Evolutionary conservation across 2,329 filamentous ascomycete species (phyloP).

Genomic region (Penicillium crustosum): DNA sequence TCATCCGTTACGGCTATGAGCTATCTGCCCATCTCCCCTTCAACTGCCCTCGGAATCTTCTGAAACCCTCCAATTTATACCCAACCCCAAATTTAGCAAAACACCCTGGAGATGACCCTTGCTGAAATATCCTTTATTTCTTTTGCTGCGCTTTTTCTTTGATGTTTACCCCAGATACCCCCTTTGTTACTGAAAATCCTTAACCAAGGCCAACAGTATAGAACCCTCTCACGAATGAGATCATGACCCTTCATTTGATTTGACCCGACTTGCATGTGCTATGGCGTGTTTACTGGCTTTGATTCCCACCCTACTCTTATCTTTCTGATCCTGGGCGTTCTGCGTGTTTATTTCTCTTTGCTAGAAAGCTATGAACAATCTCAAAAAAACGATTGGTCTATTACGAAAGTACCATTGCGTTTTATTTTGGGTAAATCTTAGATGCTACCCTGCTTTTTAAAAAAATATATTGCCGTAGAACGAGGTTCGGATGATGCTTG

Average conservation of each 20-base stretch:
- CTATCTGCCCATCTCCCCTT: neutral
- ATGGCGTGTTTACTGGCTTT: slow-evolving; percentile 3
- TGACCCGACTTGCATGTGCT: slow-evolving; percentile 3
- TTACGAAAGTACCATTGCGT: neutral
- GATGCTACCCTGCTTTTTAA: neutral
- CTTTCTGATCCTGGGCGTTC: neutral
- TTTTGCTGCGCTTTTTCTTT: neutral
- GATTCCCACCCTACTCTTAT: neutral
- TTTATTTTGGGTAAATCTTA: no score
- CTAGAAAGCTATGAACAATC: neutral
- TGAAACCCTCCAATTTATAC: neutral
- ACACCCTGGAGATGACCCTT: neutral
- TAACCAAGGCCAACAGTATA: slow-evolving; percentile 9
- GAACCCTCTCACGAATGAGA: slow-evolving; percentile 12
- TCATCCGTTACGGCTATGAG: slow-evolving; percentile 11
- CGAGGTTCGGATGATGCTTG: no score
- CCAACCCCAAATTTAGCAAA: neutral
- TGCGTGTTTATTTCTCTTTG: neutral
- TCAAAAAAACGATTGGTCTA: neutral
- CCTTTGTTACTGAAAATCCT: slow-evolving; percentile 10
- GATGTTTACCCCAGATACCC: slow-evolving; percentile 12
- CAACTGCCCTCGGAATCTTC: neutral
- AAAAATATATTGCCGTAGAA: no score
- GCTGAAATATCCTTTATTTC: neutral
- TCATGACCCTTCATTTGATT: slow-evolving; percentile 9